Evolutionary conservation across 78 protist genomes (phyloP), one percentile per base, ranked within the genome.

Genomic region (Protostelium mycophagum): DNA sequence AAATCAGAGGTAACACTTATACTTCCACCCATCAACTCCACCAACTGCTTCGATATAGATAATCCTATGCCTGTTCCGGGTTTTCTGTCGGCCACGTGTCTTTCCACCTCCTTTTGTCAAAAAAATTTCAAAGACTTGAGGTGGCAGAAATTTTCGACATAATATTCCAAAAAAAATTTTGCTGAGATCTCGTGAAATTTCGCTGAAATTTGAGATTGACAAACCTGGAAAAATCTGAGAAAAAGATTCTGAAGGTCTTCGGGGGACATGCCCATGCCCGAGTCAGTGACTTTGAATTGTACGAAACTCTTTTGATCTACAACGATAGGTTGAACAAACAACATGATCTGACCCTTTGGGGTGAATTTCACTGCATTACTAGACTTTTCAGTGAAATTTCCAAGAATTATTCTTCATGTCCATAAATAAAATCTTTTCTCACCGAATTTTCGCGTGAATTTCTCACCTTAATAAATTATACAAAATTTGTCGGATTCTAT

Each of bases 11-110:
- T 63, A 10, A 88, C 91, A 0, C 36, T 83, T 1, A 94, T 39
- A 16, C 88, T 91, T 37, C 96, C 96, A n/a, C 86, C 88, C 96
- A 94, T 91, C 86, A 94, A 36, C 9, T 38, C 35, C 0, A 85
- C 51, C 39, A 94, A 37, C 35, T 36, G 83, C 85, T 94, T 91
- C n/a, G 91, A 89, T 51, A 51, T 51, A 51, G 31, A 25, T 16
- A 51, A 16, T 25, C 73, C 73, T 25, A 51, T 51, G 16, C 73
- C 73, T 16, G 73, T 51, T 51, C 73, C 73, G 31, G 73, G 73
- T 16, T 51, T 51, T 25, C 73, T 5, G 16, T 51, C 73, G 73
- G 73, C 73, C 73, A 51, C 73, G 73, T 51, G 73, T 51, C 73
- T 51, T 16, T 51, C 73, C 73, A 51, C 73, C 73, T 51, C 16